A percentile compares a stretch with the other conserved stretches of the same genome.
phyloP scores from a whole-genome alignment of 2,329 filamentous ascomycete species.

The Trichoderma sp. region DNA sequence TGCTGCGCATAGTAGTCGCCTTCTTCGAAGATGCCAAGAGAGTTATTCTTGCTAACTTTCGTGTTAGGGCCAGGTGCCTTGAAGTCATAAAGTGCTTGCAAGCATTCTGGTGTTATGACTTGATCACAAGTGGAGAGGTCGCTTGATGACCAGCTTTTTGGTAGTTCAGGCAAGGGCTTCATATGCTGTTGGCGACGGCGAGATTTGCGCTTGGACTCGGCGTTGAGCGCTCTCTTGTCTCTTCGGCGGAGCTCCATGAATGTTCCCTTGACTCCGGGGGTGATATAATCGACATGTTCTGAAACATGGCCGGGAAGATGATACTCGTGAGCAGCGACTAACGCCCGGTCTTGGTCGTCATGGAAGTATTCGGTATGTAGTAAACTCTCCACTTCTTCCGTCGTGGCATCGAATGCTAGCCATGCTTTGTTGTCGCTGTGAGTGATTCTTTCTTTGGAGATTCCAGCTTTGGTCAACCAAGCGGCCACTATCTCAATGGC shows the following conservation, averaged over 20 bases:
- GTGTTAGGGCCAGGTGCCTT: constrained; percentile 31
- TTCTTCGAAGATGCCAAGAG: constrained; percentile 54
- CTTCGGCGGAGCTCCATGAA: constrained; percentile 22
- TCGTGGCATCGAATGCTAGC: constrained; percentile 25
- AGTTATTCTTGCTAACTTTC: constrained; percentile 40
- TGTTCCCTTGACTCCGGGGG: constrained; percentile 37
- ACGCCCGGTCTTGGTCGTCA: constrained; percentile 37
- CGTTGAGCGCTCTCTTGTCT: background rate
- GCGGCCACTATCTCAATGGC: constrained; percentile 51
- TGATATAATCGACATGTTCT: constrained; percentile 44
- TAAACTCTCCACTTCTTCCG: constrained; percentile 46
- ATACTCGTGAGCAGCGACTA: constrained; percentile 44
- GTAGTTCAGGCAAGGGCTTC: constrained; percentile 7
- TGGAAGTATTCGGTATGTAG: constrained; percentile 56
- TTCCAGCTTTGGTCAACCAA: constrained; percentile 56
- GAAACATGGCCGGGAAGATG: constrained; percentile 41
- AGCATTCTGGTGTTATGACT: constrained; percentile 59
- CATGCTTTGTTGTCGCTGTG: constrained; percentile 55
- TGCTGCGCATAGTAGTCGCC: constrained; percentile 53
- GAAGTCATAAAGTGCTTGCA: constrained; percentile 50
- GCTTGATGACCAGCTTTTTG: background rate
- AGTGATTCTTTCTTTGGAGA: constrained; percentile 48
- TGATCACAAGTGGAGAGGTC: constrained; percentile 45
- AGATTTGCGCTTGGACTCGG: background rate
- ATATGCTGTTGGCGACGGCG: background rate